Evolutionary conservation across 331 rosid genomes (phyloP), one percentile per base, ranked within the genome.

Genomic region (Dryas integrifolia): DNA sequence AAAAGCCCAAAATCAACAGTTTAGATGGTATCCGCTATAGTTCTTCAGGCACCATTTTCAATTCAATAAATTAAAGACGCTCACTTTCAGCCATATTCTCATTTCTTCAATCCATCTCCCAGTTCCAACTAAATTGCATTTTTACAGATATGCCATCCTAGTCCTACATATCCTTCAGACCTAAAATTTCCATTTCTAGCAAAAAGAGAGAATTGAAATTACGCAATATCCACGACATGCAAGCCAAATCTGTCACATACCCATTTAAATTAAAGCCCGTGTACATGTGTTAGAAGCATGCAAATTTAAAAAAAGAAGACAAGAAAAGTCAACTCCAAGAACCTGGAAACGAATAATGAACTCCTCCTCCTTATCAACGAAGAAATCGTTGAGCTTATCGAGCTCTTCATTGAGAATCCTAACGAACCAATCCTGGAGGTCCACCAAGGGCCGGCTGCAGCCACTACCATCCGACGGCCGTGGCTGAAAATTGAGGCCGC

Each of bases 311-410:
- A 67, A 62, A 38, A 30, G 12, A 7, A 47, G 2, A 11, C 2
- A 7, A 57, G 43, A n/a, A 46, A 24, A 14, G 11, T 12, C 9
- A 30, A 65, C 43, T 6, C 14, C 2, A 48, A 45, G 55, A 82
- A 94, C 99, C 99, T 95, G 99, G 67, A 95, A 89, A 12, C 88
- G 85, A 56, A 95, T 95, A 40, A 95, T 86, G 77, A 95, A 95
- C 9, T 95, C 99, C 74, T 95, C 98, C 81, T 95, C 99, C 75
- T 87, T 88, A 69, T 95, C 96, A 35, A 95, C 89, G 7, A 83
- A 95, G 76, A 95, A 95, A 72, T 95, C 91, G 53, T 95, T 95
- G 72, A 95, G 87, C 79, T 95, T 95, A 35, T 92, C 88, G 58
- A 95, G 86, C 81, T 95, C 98, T 50, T 87, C 88, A 7, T 83